These are phyloP conservation scores for Tricholoma sp. DNA, from an alignment of 768 basidiomycete species.

Conservation along the genomic window DNA sequence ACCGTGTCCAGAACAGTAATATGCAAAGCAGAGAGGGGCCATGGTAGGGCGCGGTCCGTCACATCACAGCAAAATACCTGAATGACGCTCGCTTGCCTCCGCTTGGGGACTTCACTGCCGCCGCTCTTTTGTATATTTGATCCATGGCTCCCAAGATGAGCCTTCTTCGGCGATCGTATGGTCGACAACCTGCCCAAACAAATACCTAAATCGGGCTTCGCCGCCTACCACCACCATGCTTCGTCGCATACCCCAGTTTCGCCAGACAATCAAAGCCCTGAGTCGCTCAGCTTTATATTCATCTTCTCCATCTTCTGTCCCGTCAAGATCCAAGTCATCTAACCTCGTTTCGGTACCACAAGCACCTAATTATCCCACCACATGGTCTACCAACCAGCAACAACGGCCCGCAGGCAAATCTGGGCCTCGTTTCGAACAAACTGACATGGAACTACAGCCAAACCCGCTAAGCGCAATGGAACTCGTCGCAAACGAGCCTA, in stretches of 20 bases:
- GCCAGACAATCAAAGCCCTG: slow-evolving; percentile 23
- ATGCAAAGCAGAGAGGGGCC: slow-evolving; percentile 42
- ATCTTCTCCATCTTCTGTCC: slow-evolving; percentile 19
- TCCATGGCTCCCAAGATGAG: not conserved
- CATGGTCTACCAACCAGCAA: slow-evolving; percentile 84
- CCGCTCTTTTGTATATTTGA: not conserved
- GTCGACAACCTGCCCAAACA: not conserved
- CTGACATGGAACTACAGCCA: slow-evolving; percentile 81
- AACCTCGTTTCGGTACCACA: slow-evolving; percentile 44
- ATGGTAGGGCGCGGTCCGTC: slow-evolving; percentile 2
- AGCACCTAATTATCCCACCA: slow-evolving; percentile 75
- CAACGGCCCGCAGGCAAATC: slow-evolving; percentile 55
- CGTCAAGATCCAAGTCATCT: slow-evolving; percentile 21
- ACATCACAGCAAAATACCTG: not conserved
- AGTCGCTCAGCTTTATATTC: slow-evolving; percentile 23
- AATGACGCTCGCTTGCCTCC: not conserved
- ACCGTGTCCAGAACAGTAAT: slow-evolving; percentile 79
- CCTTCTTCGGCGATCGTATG: not conserved
- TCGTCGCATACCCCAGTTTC: slow-evolving; percentile 31
- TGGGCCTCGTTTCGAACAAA: slow-evolving; percentile 91
- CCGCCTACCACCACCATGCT: slow-evolving; percentile 27
- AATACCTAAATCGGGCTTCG: not conserved
- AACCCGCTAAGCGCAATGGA: slow-evolving; percentile 89
- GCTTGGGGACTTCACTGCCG: not conserved
- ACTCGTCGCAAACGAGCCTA: slow-evolving; percentile 80